phyloP scores from a whole-genome alignment of 208 protist species.

The Strigomonas culicis region DNA sequence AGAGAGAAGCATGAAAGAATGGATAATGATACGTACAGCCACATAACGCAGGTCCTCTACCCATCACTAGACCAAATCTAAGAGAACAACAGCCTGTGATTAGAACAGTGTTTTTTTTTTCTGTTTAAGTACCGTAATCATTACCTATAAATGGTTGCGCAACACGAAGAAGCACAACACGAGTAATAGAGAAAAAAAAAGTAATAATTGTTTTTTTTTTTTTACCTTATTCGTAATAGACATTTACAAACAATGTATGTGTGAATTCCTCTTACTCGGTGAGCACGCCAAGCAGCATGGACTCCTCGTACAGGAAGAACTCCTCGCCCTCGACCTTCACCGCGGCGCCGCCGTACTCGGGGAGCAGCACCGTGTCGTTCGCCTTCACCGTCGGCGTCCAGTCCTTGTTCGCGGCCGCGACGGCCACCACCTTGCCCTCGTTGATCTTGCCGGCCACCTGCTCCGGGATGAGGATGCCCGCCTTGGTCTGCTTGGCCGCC shows the following conservation, averaged over 20 bases:
- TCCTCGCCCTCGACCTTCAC: constrained; percentile 92
- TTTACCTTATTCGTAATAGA: not conserved
- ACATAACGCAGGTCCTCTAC: too few species aligned
- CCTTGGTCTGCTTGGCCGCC: constrained; percentile 91
- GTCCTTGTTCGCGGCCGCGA: constrained; percentile 86
- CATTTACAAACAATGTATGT: not conserved
- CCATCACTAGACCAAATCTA: too few species aligned
- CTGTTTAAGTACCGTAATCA: not conserved
- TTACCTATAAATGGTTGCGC: too few species aligned
- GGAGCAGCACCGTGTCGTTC: constrained; percentile 87
- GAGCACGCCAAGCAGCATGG: constrained; percentile 83
- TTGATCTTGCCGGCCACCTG: constrained; percentile 91
- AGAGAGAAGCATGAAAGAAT: not conserved
- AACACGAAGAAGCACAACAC: not conserved
- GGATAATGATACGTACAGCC: not conserved
- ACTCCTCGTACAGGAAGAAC: constrained; percentile 91
- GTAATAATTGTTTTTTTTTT: not conserved
- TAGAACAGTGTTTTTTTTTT: too few species aligned
- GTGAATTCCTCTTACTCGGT: constrained; percentile 29
- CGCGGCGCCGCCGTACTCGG: constrained; percentile 83
- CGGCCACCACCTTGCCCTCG: constrained; percentile 89
- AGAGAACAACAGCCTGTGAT: too few species aligned
- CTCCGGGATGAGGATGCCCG: constrained; percentile 92
- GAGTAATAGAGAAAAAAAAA: constrained; percentile 11
- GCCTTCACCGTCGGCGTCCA: constrained; percentile 90